Percentiles rank a stretch among this genome's conserved stretches.
phyloP scores from a whole-genome alignment of 1,284 basidiomycete species.

The Mycena citricolor region DNA sequence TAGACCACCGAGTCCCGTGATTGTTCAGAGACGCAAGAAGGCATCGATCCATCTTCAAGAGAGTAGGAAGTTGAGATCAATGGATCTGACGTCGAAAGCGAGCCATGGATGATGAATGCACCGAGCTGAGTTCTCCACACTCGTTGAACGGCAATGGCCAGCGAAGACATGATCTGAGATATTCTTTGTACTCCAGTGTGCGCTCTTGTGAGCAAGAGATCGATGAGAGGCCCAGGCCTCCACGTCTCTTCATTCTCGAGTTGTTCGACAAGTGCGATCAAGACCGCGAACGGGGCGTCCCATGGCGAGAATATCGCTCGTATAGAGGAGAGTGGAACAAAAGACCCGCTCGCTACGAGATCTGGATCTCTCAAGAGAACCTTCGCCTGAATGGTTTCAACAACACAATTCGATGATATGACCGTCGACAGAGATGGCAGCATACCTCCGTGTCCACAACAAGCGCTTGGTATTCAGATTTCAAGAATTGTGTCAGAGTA shows the following conservation, averaged over 20 bases:
- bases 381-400: conserved; percentile 40
- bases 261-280: conserved; percentile 61
- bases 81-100: conserved; percentile 57
- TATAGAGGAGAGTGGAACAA: conserved; percentile 80
- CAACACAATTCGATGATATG: not conserved
- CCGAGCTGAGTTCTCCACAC: conserved; percentile 79
- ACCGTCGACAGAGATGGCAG: not conserved
- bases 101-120: conserved; percentile 78
- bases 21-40: conserved; percentile 67
- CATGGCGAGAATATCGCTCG: conserved; percentile 81
- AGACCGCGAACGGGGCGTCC: conserved; percentile 77
- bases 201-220: conserved; percentile 67
- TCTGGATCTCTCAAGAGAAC: conserved; percentile 68
- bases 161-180: conserved; percentile 62
- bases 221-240: conserved; percentile 76
- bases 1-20: conserved; percentile 83
- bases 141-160: conserved; percentile 72
- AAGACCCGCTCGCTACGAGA: conserved; percentile 72
- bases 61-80: conserved; percentile 54
- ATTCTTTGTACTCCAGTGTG: conserved; percentile 76
- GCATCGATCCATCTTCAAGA: conserved; percentile 65
- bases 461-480: conserved; percentile 76
- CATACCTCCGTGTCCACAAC: conserved; percentile 70
- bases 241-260: conserved; percentile 56
- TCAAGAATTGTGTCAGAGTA: conserved; percentile 69